Evolutionary conservation across 805 yeast genomes (phyloP), one percentile per base, ranked within the genome.

Genomic region (Schizosaccharomyces octosporus): DNA sequence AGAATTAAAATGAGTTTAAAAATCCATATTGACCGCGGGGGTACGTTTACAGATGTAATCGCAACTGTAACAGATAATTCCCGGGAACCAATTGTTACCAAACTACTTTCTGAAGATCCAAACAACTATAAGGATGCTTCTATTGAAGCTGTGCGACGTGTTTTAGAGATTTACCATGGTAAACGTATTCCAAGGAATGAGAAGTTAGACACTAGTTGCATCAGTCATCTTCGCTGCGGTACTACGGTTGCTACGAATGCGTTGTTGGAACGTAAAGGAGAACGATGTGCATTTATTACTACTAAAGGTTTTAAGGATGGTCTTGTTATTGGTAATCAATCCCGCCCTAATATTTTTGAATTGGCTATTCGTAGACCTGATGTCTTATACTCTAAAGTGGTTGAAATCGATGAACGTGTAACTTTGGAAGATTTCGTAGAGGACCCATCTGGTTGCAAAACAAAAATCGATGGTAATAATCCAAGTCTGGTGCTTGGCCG

Each of bases 181-280:
- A 70, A 68, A 5, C 59, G 68, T 9, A 84, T 85, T 60, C 83
- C 88, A 3, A 75, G 85, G 60, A 79, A 79, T 7, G 70, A 70
- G 45, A 81, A 79, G 4, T 17, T 59, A n/a, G 61, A 59, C 43
- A 41, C 54, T 11, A 19, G 55, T 21, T 43, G 29, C 2, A 84
- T 87, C 48, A 81, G 80, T 61, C 78, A 82, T 55, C 80, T 88
- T 59, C 75, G 95, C 62, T 83, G 89, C 85, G 97, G 97, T 2
- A 88, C 97, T 3, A 89, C 97, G 0, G 93, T 88, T 11, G 97
- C 98, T 1, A 90, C 97, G 6, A 90, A 90, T 72, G 96, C 97
- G 1, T 76, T 93, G 42, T 75, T 90, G 63, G 97, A 90, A 69
- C 78, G 97, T 64, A 88, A 88, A 68, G 98, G 97, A 61, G 94